A percentile compares a stretch with the other conserved stretches of the same genome.
These are phyloP conservation scores for Selenicereus undatus DNA, from an alignment of 148 eudicot genomes.

Conservation along the genomic window DNA sequence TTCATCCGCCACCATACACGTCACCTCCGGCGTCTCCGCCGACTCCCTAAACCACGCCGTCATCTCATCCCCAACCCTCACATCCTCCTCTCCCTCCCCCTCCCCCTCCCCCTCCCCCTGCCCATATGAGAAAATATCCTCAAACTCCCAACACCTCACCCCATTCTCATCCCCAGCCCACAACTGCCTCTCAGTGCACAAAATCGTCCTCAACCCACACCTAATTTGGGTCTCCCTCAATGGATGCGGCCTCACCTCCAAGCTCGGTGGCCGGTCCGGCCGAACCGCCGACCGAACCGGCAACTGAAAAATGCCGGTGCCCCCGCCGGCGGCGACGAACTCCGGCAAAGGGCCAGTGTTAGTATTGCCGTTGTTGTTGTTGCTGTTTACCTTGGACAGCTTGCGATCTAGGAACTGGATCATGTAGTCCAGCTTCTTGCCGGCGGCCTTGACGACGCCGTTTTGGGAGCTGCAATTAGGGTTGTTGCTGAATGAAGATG, in stretches of 20 bases:
- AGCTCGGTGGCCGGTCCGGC: slow-evolving; percentile 64
- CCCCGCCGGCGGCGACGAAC: slow-evolving; percentile 50
- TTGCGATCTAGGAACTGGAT: slow-evolving; percentile 72
- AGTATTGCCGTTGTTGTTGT: background rate
- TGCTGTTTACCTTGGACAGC: slow-evolving; percentile 31
- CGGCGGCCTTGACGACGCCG: slow-evolving; percentile 40
- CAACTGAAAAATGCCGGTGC: slow-evolving; percentile 45
- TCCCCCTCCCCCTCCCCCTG: slow-evolving; percentile 26
- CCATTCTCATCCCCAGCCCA: slow-evolving; percentile 83
- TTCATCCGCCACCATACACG: slow-evolving; percentile 57
- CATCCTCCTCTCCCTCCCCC: slow-evolving; percentile 20
- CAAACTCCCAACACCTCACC: slow-evolving; percentile 60
- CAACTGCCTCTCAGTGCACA: slow-evolving; percentile 39
- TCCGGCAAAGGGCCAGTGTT: slow-evolving; percentile 47
- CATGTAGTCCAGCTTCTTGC: slow-evolving; percentile 79
- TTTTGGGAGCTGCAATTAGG: slow-evolving; percentile 18
- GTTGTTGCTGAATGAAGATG: slow-evolving; percentile 10
- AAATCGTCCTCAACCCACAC: slow-evolving; percentile 42
- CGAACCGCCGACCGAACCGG: slow-evolving; percentile 53
- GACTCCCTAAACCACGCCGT: slow-evolving; percentile 53
- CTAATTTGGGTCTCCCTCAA: slow-evolving; percentile 67
- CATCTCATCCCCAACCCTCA: slow-evolving; percentile 51
- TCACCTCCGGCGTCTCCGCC: slow-evolving; percentile 40
- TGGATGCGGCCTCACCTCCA: slow-evolving; percentile 82
- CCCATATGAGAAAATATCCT: slow-evolving; percentile 38